Evolutionary conservation across 441 rosid genomes (phyloP).

Genomic region (Arabidopsis hybrid): DNA sequence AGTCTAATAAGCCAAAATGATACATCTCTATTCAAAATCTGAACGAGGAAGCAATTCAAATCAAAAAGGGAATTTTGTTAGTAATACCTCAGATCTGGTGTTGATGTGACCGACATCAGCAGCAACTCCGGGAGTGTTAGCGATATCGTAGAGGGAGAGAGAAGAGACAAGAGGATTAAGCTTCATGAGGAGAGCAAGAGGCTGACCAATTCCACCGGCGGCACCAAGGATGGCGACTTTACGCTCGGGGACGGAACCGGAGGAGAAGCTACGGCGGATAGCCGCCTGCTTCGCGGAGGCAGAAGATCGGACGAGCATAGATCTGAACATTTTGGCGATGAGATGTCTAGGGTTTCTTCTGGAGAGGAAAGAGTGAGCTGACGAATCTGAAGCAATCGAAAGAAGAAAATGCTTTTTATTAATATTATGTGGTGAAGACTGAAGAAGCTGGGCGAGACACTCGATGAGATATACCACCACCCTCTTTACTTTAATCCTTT

Average conservation of each 20-base stretch:
- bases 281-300: conserved; percentile 50
- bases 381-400: not conserved
- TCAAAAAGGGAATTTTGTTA: not conserved
- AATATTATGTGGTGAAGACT: conserved; percentile 22
- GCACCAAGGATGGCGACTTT: conserved; percentile 92
- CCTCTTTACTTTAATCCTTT: not conserved
- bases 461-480: not conserved
- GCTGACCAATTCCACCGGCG: conserved; percentile 97
- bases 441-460: conserved; percentile 26
- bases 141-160: conserved; percentile 84
- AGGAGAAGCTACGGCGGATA: conserved; percentile 61
- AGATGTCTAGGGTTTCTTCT: conserved; percentile 22
- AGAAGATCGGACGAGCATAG: conserved; percentile 51
- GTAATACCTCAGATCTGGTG: conserved; percentile 76
- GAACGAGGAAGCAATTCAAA: not conserved
- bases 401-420: not conserved
- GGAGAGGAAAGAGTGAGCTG: not conserved
- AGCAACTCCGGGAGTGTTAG: conserved; percentile 90
- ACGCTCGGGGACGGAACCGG: conserved; percentile 70
- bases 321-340: conserved; percentile 47
- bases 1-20: not conserved
- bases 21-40: not conserved
- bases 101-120: conserved; percentile 96
- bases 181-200: conserved; percentile 87
- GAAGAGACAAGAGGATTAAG: conserved; percentile 88